Conservation (phyloP, 2,329 filamentous ascomycete genomes). For the Exophiala mesophila region DNA sequence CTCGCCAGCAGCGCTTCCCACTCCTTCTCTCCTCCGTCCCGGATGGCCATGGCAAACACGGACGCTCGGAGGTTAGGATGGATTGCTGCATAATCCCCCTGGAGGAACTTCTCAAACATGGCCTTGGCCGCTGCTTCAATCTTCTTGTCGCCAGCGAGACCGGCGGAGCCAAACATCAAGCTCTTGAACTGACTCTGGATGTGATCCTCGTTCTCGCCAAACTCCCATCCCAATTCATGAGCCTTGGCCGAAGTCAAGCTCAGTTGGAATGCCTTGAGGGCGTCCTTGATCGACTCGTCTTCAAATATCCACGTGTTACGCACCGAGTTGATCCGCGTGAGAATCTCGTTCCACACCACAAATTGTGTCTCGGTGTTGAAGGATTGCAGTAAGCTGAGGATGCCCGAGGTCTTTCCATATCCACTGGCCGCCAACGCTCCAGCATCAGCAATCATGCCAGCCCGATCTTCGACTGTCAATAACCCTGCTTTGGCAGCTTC, state of each 20-base stretch:
- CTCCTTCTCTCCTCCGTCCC: constrained; percentile 79
- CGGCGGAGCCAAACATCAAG: constrained; percentile 80
- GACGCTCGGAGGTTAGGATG: constrained; percentile 87
- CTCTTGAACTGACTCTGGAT: constrained; percentile 93
- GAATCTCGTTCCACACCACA: constrained; percentile 92
- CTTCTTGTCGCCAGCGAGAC: constrained; percentile 70
- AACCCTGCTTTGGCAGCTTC: constrained; percentile 75
- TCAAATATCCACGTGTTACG: constrained; percentile 87
- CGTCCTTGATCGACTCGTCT: constrained; percentile 63
- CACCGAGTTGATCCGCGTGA: constrained; percentile 70
- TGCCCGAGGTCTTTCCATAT: constrained; percentile 87
- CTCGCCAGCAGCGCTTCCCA: constrained; percentile 73
- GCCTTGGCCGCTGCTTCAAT: constrained; percentile 77
- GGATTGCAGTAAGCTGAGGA: constrained; percentile 77
- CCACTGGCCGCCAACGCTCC: constrained; percentile 84
- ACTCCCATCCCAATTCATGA: constrained; percentile 83
- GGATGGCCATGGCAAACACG: constrained; percentile 79
- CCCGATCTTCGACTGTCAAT: constrained; percentile 81
- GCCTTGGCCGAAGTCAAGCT: constrained; percentile 73
- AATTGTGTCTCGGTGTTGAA: constrained; percentile 80
- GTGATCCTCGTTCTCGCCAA: constrained; percentile 78
- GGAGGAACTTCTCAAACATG: constrained; percentile 82
- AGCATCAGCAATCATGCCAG: constrained; percentile 91
- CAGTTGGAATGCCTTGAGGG: constrained; percentile 76
- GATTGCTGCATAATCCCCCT: constrained; percentile 72